A percentile compares a stretch with the other conserved stretches of the same genome.
Evolutionary conservation across 352 stramenopile genomes (phyloP).

Genomic region (Phytophthora boehmeriae): DNA sequence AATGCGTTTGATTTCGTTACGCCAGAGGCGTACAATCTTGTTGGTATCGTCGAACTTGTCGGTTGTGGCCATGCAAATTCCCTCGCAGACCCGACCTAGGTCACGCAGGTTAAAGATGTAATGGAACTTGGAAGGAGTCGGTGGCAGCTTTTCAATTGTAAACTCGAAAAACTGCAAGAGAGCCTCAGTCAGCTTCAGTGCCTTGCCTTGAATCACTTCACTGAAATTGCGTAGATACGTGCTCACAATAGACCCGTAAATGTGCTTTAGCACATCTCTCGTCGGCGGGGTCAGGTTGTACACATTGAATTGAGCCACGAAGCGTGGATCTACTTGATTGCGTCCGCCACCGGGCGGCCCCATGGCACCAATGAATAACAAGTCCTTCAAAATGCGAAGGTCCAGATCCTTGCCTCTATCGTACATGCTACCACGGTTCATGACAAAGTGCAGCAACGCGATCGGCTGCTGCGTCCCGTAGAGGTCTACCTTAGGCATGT

Average conservation of each 20-base stretch:
- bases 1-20: constrained; percentile 93
- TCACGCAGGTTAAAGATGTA: constrained; percentile 98
- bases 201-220: constrained; percentile 82
- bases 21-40: constrained; percentile 90
- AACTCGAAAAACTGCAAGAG: constrained; percentile 92
- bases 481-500: constrained; percentile 96
- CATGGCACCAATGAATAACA: constrained; percentile 96
- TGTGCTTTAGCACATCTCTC: constrained; percentile 90
- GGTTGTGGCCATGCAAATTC: constrained; percentile 92
- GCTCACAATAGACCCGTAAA: constrained; percentile 94
- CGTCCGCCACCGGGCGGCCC: constrained; percentile 93
- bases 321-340: constrained; percentile 94
- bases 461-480: constrained; percentile 97
- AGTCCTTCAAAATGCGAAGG: constrained; percentile 92
- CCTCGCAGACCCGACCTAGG: constrained; percentile 93
- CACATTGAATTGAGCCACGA: constrained; percentile 95
- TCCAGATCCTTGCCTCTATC: constrained; percentile 95
- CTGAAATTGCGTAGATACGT: constrained; percentile 90
- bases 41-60: constrained; percentile 82
- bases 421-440: constrained; percentile 92
- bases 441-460: constrained; percentile 93
- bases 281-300: constrained; percentile 95
- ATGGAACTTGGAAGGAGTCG: constrained; percentile 95
- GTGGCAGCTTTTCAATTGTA: constrained; percentile 90
- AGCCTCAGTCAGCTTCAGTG: constrained; percentile 82